Conservation (phyloP, 345 rosid species). For the Ailanthus altissimus region DNA sequence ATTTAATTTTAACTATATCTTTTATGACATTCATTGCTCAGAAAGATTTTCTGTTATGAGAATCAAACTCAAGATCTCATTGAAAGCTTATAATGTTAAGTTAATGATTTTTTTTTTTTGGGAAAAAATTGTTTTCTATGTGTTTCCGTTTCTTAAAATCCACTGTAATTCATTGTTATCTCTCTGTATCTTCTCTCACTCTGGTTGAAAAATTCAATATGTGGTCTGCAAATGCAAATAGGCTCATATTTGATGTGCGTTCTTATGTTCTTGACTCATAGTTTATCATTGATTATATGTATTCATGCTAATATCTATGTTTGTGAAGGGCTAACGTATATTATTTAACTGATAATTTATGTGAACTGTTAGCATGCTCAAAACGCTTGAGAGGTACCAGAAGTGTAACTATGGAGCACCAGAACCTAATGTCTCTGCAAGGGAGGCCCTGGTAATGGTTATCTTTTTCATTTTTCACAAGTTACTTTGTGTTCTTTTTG, state of each 20-base stretch:
- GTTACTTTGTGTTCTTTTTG: neutral
- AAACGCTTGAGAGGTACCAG: slow-evolving; percentile 97
- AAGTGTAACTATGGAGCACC: slow-evolving; percentile 96
- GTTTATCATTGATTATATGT: neutral
- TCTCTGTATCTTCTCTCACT: neutral
- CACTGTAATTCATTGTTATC: neutral
- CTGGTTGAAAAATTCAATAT: neutral
- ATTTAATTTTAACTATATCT: neutral
- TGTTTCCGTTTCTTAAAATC: neutral
- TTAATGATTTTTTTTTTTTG: too few relatives aligned
- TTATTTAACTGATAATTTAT: neutral
- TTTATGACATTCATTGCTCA: neutral
- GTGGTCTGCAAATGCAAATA: neutral
- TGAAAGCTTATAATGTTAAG: neutral
- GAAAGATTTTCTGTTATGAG: neutral
- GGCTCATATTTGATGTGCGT: neutral
- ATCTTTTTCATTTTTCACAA: neutral
- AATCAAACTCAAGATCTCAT: neutral
- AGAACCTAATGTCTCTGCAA: slow-evolving; percentile 74
- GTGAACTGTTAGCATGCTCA: slow-evolving; percentile 58
- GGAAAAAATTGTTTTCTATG: neutral
- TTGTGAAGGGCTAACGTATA: neutral
- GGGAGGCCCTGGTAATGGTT: slow-evolving; percentile 77
- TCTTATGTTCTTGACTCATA: slow-evolving; percentile 3
- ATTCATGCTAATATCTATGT: neutral